A percentile compares a stretch with the other conserved stretches of the same genome.
Evolutionary conservation across 495 filamentous ascomycete species (phyloP).

Genomic region (Amphirosellinia nigrospora): DNA sequence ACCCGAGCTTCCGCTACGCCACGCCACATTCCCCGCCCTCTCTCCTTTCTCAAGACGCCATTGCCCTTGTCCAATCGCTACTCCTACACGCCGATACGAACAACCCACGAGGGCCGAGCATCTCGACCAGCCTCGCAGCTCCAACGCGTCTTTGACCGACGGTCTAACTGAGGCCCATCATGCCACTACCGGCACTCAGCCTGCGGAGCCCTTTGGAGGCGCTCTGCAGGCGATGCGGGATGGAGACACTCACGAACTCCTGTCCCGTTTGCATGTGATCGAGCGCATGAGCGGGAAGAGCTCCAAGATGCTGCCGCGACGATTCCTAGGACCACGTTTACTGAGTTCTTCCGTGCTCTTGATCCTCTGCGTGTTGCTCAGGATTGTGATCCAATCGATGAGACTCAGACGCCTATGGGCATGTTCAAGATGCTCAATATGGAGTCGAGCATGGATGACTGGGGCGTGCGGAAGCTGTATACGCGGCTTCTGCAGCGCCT

Average conservation of each 20-base stretch:
- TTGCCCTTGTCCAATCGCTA: conserved; percentile 1
- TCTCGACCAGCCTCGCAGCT: not conserved
- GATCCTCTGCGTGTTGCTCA: conserved; percentile 39
- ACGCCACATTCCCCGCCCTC: not conserved
- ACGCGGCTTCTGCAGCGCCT: conserved; percentile 31
- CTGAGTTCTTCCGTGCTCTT: conserved; percentile 44
- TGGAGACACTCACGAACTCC: conserved; percentile 30
- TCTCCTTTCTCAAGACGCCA: conserved; percentile 8
- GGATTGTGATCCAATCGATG: conserved; percentile 35
- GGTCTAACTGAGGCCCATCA: not conserved
- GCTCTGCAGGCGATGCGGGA: conserved; percentile 29
- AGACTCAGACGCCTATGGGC: conserved; percentile 31
- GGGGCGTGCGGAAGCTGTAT: conserved; percentile 42
- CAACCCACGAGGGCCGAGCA: not conserved
- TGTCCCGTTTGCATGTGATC: conserved; percentile 28
- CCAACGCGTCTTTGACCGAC: not conserved
- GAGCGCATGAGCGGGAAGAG: conserved; percentile 21
- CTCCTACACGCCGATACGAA: not conserved
- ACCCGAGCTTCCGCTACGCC: not conserved
- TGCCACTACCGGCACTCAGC: not conserved
- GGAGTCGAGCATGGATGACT: conserved; percentile 37
- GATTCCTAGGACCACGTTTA: conserved; percentile 44
- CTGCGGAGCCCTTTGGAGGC: conserved; percentile 24
- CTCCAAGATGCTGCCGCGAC: conserved; percentile 23
- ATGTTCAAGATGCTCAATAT: conserved; percentile 36